Evolutionary conservation across 2,329 filamentous ascomycete species (phyloP), one percentile per base, ranked within the genome.

Genomic region (Calonectria hongkongensis): DNA sequence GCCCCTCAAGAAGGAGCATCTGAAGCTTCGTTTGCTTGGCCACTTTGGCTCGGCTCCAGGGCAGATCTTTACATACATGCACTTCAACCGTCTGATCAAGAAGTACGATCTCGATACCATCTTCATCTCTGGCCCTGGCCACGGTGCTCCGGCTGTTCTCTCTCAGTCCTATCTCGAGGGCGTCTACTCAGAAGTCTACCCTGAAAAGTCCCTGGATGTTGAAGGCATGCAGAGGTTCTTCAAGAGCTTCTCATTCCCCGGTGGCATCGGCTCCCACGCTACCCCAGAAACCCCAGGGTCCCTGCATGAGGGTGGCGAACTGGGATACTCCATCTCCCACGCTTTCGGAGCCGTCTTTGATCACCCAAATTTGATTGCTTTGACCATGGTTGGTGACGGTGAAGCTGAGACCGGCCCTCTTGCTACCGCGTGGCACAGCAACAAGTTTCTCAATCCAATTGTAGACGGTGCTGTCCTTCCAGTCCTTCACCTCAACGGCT

Each of bases 1-100:
- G 77, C 92, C 93, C 1, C 87, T 95, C 75, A 90, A 90, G 77
- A 85, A 89, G 39, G 91, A 94, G 67, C 92, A 95, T 80, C 87
- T 95, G 85, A 96, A 96, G 85, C 88, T 89, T 72, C 91, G 94
- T 75, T 87, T 95, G 10, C 87, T 96, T 2, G 94, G 94, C 47
- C 94, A 96, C 81, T 96, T 94, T 88, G 94, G 94, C 67, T 94
- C 93, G 3, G 93, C 94, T 63, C 92, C 94, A n/a, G 94, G 94
- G 16, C 94, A 95, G 83, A 92, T 93, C 71, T 95, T 96, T 84
- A 94, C 93, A 41, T 95, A 92, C 83, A 94, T 95, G 86, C 94
- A 95, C 85, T 93, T 95, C 88, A 95, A 95, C 84, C 92, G 93
- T 41, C 86, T 95, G 72, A 95, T 95, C 87, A 95, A 94, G 83